phyloP scores from a whole-genome alignment of 2,329 filamentous ascomycete genomes.

The Corinectria fuckeliana region DNA sequence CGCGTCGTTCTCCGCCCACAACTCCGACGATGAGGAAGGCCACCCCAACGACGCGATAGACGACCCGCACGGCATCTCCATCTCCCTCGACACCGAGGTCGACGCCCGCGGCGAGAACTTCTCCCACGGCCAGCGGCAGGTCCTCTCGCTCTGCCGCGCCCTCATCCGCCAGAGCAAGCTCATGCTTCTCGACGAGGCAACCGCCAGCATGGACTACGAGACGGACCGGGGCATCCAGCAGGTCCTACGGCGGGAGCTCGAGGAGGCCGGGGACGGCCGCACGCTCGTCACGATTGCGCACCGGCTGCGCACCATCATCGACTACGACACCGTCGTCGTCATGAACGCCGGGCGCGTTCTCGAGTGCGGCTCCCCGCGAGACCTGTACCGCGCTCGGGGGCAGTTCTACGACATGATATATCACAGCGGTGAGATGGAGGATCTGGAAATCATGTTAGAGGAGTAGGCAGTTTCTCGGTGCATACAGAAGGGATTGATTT shows the following conservation, averaged over 20 bases:
- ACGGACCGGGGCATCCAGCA: constrained; percentile 62
- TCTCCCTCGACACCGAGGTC: constrained; percentile 54
- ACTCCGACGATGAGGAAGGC: constrained; percentile 40
- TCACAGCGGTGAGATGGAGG: constrained; percentile 60
- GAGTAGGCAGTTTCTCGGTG: background rate
- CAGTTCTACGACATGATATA: constrained; percentile 62
- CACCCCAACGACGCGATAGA: constrained; percentile 13
- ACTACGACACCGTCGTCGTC: constrained; percentile 65
- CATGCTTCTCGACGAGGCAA: constrained; percentile 65
- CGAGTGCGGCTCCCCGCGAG: constrained; percentile 58
- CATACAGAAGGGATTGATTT: too few relatives aligned
- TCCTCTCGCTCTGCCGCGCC: constrained; percentile 63
- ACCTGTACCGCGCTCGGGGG: constrained; percentile 53
- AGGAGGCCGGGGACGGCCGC: constrained; percentile 50
- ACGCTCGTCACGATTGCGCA: constrained; percentile 66
- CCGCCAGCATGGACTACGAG: constrained; percentile 65
- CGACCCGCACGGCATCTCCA: constrained; percentile 24
- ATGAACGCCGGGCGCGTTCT: constrained; percentile 60
- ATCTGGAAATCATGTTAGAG: constrained; percentile 48
- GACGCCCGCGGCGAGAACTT: constrained; percentile 62
- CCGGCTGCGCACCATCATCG: constrained; percentile 63
- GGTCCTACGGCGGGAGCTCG: constrained; percentile 58
- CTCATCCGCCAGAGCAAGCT: constrained; percentile 61
- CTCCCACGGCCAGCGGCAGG: constrained; percentile 64
- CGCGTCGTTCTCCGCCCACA: constrained; percentile 55